Evolutionary conservation across 805 yeast genomes (phyloP), one percentile per base, ranked within the genome.

Genomic region (Limtongia smithiae): DNA sequence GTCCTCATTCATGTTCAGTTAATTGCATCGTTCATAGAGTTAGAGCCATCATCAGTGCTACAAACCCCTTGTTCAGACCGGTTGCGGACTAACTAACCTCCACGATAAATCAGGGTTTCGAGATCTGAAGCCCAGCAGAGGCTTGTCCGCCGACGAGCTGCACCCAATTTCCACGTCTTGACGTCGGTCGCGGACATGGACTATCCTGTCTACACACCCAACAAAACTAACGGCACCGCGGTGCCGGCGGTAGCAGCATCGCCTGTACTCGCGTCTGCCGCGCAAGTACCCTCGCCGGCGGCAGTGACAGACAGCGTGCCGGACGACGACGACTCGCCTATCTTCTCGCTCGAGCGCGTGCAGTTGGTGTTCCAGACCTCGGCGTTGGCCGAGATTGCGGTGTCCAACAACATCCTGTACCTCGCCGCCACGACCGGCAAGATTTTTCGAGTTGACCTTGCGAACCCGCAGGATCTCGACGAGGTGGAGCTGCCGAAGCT

Each of bases 391-490:
- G 65, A 75, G n/a, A 62, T 84, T 41, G 74, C 71, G 15, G 87
- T 82, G 4, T 67, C 73, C 20, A 71, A 73, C 51, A 83, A 84
- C 58, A 66, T 76, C 4, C 72, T 85, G 34, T 73, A 77, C 48
- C 67, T 84, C 40, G 78, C 82, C 0, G 68, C 80, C 48, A 69
- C 68, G 41, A 66, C 73, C 7, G 82, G 83, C 0, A 61, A 72
- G 14, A 65, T 85, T n/a, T 77, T 77, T 55, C 66, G 83, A n/a
- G 83, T 85, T 28, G 80, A 83, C 58, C 67, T 85, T 54, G 81
- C 79, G 43, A 72, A 73, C 42, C 93, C 93, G 1, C 79, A 82
- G 31, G 71, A 71, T 6, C 81, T 85, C 4, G 73, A 71, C 33
- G 58, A 70, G 34, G 58, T 68, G 17, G 68, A 64, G 28, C 33